A percentile compares a stretch with the other conserved stretches of the same genome.
Evolutionary conservation across 176 grass and related monocot species (phyloP).

Genomic region (Pontederia paniculata): DNA sequence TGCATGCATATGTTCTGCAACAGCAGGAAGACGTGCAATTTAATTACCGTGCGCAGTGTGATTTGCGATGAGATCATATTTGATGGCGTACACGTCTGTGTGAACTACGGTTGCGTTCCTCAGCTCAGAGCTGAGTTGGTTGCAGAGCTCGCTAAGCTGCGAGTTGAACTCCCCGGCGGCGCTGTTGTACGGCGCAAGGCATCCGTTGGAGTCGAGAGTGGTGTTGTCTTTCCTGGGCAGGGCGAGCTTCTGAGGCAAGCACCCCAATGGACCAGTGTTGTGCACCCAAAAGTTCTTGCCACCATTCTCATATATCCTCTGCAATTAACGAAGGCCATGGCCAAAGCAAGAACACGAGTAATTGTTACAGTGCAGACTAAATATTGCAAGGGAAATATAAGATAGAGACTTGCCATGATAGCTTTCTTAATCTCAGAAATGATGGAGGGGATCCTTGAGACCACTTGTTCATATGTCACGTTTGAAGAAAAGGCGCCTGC

Average conservation of each 20-base stretch:
- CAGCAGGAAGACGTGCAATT: not conserved
- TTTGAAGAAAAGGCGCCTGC: slow-evolving; percentile 26
- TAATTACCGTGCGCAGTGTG: slow-evolving; percentile 44
- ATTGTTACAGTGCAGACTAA: not conserved
- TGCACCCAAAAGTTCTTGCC: slow-evolving; percentile 74
- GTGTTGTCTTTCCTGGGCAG: slow-evolving; percentile 38
- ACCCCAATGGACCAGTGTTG: slow-evolving; percentile 57
- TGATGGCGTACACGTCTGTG: slow-evolving; percentile 59
- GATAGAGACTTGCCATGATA: slow-evolving; percentile 29
- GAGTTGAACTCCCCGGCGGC: slow-evolving; percentile 60
- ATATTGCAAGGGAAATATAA: not conserved
- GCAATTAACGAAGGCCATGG: too few relatives aligned
- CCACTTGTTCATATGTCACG: slow-evolving; percentile 32
- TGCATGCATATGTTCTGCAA: too few relatives aligned
- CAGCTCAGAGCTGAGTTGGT: slow-evolving; percentile 38
- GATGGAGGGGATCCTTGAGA: slow-evolving; percentile 42
- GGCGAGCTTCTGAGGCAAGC: slow-evolving; percentile 81
- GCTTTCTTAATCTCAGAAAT: slow-evolving; percentile 57
- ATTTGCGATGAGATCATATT: slow-evolving; percentile 77
- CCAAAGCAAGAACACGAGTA: not conserved
- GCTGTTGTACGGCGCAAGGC: slow-evolving; percentile 59
- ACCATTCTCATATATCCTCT: slow-evolving; percentile 49
- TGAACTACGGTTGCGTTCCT: slow-evolving; percentile 50
- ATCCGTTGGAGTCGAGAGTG: slow-evolving; percentile 51
- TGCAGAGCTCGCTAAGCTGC: slow-evolving; percentile 32